These are phyloP conservation scores for Sporobolomyces phaffii DNA, from an alignment of 768 basidiomycete genomes.

Conservation along the genomic window DNA sequence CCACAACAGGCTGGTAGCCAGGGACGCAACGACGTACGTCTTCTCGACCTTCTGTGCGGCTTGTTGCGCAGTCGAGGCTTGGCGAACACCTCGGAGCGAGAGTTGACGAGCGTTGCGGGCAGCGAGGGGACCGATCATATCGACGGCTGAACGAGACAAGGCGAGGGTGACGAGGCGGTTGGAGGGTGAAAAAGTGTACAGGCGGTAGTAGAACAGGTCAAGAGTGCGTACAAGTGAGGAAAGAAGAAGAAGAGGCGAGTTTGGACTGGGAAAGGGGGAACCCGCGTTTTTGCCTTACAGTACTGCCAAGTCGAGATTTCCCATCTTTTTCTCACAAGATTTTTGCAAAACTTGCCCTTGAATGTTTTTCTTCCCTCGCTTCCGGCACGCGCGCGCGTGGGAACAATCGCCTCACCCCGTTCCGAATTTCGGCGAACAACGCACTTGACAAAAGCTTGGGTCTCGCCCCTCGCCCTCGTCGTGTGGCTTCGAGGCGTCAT, in stretches of 20 bases:
- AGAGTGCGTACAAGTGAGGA: slow-evolving; percentile 7
- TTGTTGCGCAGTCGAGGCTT: slow-evolving; percentile 3
- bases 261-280: background rate
- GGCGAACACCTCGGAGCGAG: slow-evolving; percentile 8
- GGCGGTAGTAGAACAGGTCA: background rate
- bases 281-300: background rate
- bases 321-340: too few species aligned
- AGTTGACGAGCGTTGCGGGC: slow-evolving; percentile 17
- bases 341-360: too few species aligned
- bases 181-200: slow-evolving; percentile 5
- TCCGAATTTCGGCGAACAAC: slow-evolving; percentile 5
- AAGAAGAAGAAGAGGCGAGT: background rate
- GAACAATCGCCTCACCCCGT: background rate
- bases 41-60: background rate
- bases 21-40: background rate
- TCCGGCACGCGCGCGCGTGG: background rate
- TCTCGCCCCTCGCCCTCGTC: background rate
- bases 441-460: background rate
- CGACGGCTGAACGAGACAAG: background rate
- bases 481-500: background rate
- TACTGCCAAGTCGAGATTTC: too few species aligned
- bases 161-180: background rate
- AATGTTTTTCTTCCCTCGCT: background rate
- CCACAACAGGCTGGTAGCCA: background rate
- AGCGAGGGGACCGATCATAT: slow-evolving; percentile 6